Evolutionary conservation across 345 rosid genomes (phyloP), one percentile per base, ranked within the genome.

Genomic region (Eucalyptus pumila): DNA sequence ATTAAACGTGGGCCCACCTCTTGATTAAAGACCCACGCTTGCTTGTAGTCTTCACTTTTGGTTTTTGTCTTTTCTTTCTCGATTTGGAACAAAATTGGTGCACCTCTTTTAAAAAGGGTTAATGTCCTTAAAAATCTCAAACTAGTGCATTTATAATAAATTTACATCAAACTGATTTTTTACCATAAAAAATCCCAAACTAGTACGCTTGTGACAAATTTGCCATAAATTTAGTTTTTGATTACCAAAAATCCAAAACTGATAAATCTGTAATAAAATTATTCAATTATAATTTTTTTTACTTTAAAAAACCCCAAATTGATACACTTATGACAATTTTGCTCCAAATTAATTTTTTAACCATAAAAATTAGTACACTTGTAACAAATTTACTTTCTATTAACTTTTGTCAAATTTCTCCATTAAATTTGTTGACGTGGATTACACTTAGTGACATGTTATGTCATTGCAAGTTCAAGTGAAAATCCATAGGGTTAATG

Each of bases 141-240:
- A 52, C 1, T 19, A 19, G 0, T 51, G 21, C 21, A 51, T 2
- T 51, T 51, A 16, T 51, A 16, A 51, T 16, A 51, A 51, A 16
- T 51, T 16, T 6, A 0, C 0, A 0, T 51, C 54, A 51, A 51
- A 51, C 2, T 52, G 4, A 19, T 52, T 19, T 52, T 52, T 52
- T 52, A 21, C 0, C 58, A 52, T 19, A 2, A 52, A 52, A 52
- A 52, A 52, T 21, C 0, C 1, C 0, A 1, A 52, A 19, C 0
- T 3, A 0, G 0, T 52, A 52, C 11, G 8, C 0, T 2, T 52
- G 1, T 52, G 2, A 52, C 4, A 52, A 52, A 52, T 52, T 52
- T 19, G 0, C 10, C 58, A 52, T 52, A 52, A 52, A 19, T 8
- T 0, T 19, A 52, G 11, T 52, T 52, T 52, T 52, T 52, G 11